phyloP scores from a whole-genome alignment of 108 stramenopile species.

The Chaetoceros tenuissimus region DNA sequence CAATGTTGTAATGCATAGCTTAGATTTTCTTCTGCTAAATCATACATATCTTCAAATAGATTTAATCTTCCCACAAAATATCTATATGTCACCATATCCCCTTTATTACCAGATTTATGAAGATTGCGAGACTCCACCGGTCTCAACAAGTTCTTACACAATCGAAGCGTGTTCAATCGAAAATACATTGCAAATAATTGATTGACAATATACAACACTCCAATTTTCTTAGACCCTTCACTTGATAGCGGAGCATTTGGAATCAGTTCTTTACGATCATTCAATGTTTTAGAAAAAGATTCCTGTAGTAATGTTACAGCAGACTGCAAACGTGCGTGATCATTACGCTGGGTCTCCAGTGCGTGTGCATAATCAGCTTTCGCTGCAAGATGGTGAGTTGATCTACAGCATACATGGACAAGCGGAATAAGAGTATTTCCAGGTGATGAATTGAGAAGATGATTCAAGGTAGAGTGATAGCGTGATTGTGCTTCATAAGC shows the following conservation, averaged over 20 bases:
- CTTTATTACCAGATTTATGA: constrained; percentile 62
- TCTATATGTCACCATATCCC: constrained; percentile 86
- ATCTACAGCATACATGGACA: constrained; percentile 61
- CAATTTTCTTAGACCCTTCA: constrained; percentile 74
- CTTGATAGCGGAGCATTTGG: constrained; percentile 38
- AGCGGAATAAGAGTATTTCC: constrained; percentile 82
- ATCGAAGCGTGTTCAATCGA: constrained; percentile 81
- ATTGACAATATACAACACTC: constrained; percentile 79
- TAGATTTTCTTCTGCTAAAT: constrained; percentile 75
- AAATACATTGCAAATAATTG: constrained; percentile 93
- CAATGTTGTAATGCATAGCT: constrained; percentile 83
- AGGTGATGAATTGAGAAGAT: constrained; percentile 46
- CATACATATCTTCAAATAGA: constrained; percentile 94
- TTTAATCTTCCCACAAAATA: constrained; percentile 87
- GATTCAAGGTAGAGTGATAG: constrained; percentile 61
- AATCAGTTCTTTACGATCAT: constrained; percentile 67
- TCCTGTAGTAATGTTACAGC: constrained; percentile 74
- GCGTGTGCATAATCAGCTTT: constrained; percentile 37
- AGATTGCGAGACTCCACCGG: constrained; percentile 68
- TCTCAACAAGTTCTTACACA: constrained; percentile 85
- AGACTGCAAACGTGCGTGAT: constrained; percentile 60
- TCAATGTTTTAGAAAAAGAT: constrained; percentile 71
- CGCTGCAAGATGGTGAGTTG: constrained; percentile 53
- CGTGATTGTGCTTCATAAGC: constrained; percentile 52
- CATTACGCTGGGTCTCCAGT: constrained; percentile 15